Base-by-base conservation (phyloP, 2,329 filamentous ascomycete genomes). In the Tolypocladium album region DNA sequence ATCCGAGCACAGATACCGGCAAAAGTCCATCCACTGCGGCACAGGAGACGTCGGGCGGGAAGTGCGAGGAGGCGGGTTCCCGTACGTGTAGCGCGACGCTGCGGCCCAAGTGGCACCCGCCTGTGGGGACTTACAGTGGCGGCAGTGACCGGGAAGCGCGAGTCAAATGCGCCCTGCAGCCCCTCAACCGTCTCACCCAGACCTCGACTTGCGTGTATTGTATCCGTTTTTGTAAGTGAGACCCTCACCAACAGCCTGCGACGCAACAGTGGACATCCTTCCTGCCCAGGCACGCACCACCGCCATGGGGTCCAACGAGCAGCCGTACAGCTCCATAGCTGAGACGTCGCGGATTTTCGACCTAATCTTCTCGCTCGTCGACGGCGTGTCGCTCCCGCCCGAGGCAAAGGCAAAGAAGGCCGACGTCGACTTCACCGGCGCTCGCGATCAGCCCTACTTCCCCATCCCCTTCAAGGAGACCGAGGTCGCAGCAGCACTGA, bases 401-500 rank as follows among this genome's bases (percentile, higher is more conserved):
- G 67, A 63, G 50, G 65, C 72, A 17, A 62, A 63, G 24, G 64
- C 61, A 12, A 63, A 70, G 8, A 64, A 61, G 36, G 36, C 60
- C 2, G 64, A 66, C 42, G 67, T 75, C n/a, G 61, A 65, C 1
- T 75, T 78, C 58, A 70, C 68, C 0, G 70, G 72, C 15, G 61
- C 65, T 4, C 69, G 68, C 20, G 72, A 77, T 62, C 64, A 63
- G 57, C 73, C 75, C 0, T 79, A 78, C 62, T 79, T 79, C 39
- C 77, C 77, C 0, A 78, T 77, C 15, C 77, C 77, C 0, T 77
- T 79, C 65, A 78, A 79, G 55, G 77, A 79, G 63, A 78, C 76
- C 0, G 77, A 79, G 61, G 69, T 75, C 4, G 68, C 70, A 1
- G 75, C 75, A 8, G 77, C 77, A 0, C 63, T 79, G 22, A 79